A percentile compares a stretch with the other conserved stretches of the same genome.
Evolutionary conservation across 768 basidiomycete species (phyloP).

Genomic region (Ramaria sp.): DNA sequence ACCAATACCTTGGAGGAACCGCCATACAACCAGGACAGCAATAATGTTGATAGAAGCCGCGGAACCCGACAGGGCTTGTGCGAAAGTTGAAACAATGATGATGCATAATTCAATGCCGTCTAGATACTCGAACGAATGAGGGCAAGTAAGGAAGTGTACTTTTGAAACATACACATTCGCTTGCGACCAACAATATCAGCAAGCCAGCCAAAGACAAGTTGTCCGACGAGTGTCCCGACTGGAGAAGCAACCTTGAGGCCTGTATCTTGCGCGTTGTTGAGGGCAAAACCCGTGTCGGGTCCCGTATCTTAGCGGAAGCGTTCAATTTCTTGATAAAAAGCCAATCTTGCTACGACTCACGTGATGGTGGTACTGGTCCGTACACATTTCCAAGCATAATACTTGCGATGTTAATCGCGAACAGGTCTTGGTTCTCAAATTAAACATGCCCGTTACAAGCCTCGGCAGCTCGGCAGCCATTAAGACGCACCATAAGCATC

Average conservation of each 20-base stretch:
- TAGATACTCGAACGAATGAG: constrained; percentile 14
- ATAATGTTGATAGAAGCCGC: constrained; percentile 61
- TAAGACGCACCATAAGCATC: constrained; percentile 34
- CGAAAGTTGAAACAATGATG: constrained; percentile 73
- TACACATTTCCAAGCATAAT: constrained; percentile 82
- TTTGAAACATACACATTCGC: constrained; percentile 52
- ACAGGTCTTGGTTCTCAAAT: constrained; percentile 43
- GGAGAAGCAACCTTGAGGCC: constrained; percentile 73
- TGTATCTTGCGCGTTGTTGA: constrained; percentile 56
- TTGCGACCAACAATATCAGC: constrained; percentile 74
- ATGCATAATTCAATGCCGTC: constrained; percentile 71
- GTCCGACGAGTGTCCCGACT: constrained; percentile 68
- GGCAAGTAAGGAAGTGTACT: background rate
- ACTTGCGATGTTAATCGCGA: constrained; percentile 80
- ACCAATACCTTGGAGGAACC: constrained; percentile 74
- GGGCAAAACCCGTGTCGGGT: constrained; percentile 19
- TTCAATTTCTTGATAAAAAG: background rate
- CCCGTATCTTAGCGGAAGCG: background rate
- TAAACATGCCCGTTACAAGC: too few relatives aligned
- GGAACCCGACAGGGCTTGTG: constrained; percentile 62
- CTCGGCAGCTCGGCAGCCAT: background rate
- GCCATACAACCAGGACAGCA: constrained; percentile 74
- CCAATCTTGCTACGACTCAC: background rate
- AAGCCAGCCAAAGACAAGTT: constrained; percentile 71
- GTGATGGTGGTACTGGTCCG: constrained; percentile 17